phyloP scores from a whole-genome alignment of 1,284 basidiomycete species.

The Rhodotorula sp. region DNA sequence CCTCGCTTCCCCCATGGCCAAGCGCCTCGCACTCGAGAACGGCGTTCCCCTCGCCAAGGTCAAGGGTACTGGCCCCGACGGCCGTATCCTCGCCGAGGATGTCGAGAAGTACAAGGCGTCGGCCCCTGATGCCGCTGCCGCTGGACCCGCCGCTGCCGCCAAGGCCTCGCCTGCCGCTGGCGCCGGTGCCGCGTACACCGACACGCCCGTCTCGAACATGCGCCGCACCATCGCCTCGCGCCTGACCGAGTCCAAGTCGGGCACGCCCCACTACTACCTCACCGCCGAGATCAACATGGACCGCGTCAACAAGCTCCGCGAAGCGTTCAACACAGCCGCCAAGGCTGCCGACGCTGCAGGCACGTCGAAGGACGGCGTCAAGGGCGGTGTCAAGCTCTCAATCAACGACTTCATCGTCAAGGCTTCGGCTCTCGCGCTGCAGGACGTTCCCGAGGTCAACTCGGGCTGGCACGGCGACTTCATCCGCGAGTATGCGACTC shows the following conservation, averaged over 20 bases:
- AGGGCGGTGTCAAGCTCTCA: slow-evolving; percentile 72
- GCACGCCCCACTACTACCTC: slow-evolving; percentile 96
- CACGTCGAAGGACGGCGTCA: slow-evolving; percentile 63
- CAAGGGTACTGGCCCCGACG: slow-evolving; percentile 91
- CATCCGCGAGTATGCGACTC: slow-evolving; percentile 95
- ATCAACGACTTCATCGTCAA: slow-evolving; percentile 99
- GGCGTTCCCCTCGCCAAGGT: slow-evolving; percentile 88
- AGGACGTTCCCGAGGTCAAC: slow-evolving; percentile 96
- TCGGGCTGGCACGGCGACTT: slow-evolving; percentile 95
- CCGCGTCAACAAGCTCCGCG: slow-evolving; percentile 87
- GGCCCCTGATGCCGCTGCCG: slow-evolving; percentile 36
- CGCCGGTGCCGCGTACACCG: slow-evolving; percentile 68
- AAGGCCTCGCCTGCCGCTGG: slow-evolving; percentile 52
- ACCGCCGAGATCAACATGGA: slow-evolving; percentile 97
- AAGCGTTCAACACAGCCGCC: slow-evolving; percentile 87
- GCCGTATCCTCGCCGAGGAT: slow-evolving; percentile 90
- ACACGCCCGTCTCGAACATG: slow-evolving; percentile 92
- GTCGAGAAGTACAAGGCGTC: slow-evolving; percentile 72
- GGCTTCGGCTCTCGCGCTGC: slow-evolving; percentile 82
- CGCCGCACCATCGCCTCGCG: slow-evolving; percentile 87
- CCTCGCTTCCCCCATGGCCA: slow-evolving; percentile 91
- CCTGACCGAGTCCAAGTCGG: slow-evolving; percentile 87
- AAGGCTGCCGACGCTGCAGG: slow-evolving; percentile 62
- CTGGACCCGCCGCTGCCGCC: slow-evolving; percentile 52
- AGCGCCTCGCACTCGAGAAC: slow-evolving; percentile 92